A percentile compares a stretch with the other conserved stretches of the same genome.
phyloP scores from a whole-genome alignment of 352 stramenopile genomes.

The Globisporangium perplexum region DNA sequence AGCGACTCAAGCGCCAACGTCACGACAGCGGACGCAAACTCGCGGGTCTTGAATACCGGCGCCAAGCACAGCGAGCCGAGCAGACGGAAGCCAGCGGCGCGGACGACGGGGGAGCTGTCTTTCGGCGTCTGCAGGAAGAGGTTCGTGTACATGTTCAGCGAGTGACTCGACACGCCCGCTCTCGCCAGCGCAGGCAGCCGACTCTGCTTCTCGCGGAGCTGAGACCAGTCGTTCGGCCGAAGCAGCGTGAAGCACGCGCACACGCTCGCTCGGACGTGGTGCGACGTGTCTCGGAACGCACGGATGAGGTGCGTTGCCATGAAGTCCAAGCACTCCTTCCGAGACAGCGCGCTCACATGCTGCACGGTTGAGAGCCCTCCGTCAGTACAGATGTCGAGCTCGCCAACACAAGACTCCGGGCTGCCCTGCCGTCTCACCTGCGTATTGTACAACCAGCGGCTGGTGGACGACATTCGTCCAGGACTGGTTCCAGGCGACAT shows the following conservation, averaged over 20 bases:
- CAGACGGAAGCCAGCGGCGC: slow-evolving; percentile 70
- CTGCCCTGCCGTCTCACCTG: slow-evolving; percentile 3
- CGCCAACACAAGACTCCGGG: neutral
- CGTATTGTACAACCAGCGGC: slow-evolving; percentile 15
- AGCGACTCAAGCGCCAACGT: slow-evolving; percentile 56
- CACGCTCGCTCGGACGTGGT: slow-evolving; percentile 82
- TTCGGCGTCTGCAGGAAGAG: slow-evolving; percentile 74
- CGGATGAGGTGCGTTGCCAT: slow-evolving; percentile 75
- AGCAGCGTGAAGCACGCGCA: slow-evolving; percentile 85
- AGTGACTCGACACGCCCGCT: slow-evolving; percentile 15
- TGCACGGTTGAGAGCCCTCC: neutral
- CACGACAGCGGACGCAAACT: slow-evolving; percentile 62
- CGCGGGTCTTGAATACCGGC: slow-evolving; percentile 67
- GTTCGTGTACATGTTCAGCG: slow-evolving; percentile 59
- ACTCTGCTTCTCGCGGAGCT: slow-evolving; percentile 40
- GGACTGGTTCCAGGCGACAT: slow-evolving; percentile 3
- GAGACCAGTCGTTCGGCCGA: slow-evolving; percentile 56
- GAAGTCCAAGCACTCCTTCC: slow-evolving; percentile 62
- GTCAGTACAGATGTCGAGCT: neutral
- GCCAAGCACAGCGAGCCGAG: slow-evolving; percentile 71
- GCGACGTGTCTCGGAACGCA: slow-evolving; percentile 80
- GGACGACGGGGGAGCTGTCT: slow-evolving; percentile 77
- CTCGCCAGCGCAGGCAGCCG: slow-evolving; percentile 28
- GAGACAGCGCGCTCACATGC: slow-evolving; percentile 17
- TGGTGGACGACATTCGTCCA: neutral